A percentile compares a stretch with the other conserved stretches of the same genome.
Evolutionary conservation across 345 rosid genomes (phyloP).

Genomic region (Eucalyptus regnans): DNA sequence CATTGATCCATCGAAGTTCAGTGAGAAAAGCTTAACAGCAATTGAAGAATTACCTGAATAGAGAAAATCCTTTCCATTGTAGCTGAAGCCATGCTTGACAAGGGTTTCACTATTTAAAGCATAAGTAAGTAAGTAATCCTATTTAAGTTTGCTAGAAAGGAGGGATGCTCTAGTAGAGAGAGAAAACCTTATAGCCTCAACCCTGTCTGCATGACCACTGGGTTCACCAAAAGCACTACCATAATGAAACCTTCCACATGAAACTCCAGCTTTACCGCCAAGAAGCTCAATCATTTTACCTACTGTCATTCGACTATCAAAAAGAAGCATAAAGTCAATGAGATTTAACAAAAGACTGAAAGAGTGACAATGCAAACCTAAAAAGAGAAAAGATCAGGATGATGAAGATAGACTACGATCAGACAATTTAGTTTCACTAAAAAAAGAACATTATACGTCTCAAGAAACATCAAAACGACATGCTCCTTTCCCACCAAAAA

Average conservation of each 20-base stretch:
- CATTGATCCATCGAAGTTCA: background rate
- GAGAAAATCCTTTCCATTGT: constrained; percentile 84
- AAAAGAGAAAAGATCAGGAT: background rate
- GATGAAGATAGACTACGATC: background rate
- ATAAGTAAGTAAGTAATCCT: background rate
- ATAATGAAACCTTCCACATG: constrained; percentile 75
- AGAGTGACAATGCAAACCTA: background rate
- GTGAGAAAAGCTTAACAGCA: background rate
- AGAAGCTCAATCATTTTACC: constrained; percentile 99
- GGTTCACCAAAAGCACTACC: constrained; percentile 98
- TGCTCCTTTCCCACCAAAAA: background rate
- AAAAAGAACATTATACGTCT: background rate
- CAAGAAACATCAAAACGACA: background rate
- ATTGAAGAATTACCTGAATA: constrained; percentile 54
- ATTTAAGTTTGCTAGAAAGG: background rate
- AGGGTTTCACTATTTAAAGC: constrained; percentile 47
- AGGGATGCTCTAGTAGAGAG: background rate
- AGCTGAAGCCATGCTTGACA: constrained; percentile 65
- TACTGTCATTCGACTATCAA: constrained; percentile 88
- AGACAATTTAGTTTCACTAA: background rate
- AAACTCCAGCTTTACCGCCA: constrained; percentile 92
- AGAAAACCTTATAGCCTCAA: constrained; percentile 62
- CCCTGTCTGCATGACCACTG: constrained; percentile 90
- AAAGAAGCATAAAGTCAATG: background rate
- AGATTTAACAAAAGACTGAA: background rate